Base-by-base conservation (phyloP, 2,329 filamentous ascomycete species). In the Colletotrichum sp. region DNA sequence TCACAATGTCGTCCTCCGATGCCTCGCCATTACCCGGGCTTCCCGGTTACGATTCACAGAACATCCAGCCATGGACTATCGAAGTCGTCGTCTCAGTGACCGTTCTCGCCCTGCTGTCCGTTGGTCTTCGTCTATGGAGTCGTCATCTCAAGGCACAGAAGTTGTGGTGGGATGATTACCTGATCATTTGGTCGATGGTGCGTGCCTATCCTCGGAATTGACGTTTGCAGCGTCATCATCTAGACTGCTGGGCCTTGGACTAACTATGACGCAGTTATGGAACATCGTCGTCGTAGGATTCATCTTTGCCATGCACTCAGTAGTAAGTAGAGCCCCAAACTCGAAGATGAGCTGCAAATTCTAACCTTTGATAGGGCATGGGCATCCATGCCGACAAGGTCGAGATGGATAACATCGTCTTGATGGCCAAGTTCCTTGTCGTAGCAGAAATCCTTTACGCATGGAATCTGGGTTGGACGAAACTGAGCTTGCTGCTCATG, bases 161-260 rank as follows among this genome's bases (percentile, higher is more conserved):
- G 74, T 78, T 89, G 7, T 89, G 88, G 88, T 88, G 87, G 88
- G 88, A 89, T 80, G 88, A 89, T 78, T 89, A 84, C 79, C 82
- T 88, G 79, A 87, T 89, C 71, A 72, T 89, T 0, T 88, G 86
- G 66, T 88, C 88, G 1, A 86, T 87, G 87, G 87, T 89, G 78
- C 60, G 81, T 71, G 22, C 8, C 13, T 3, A 22, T 30, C 15
- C 22, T 64, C 32, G 3, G 7, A n/a, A 6, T 22, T 6, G 18
- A 30, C 55, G 12, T 62, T 16, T 25, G 25, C 6, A 34, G 12
- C 28, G 18, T 34, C 32, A 18, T 22, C 6, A 6, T 28, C 16
- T 8, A 4, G 22, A 32, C 1, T 25, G 12, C 62, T n/a, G 71
- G 25, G 27, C 13, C 18, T 25, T 13, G 30, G 15, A 39, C 74